These are phyloP conservation scores for Leishmania martiniquensis DNA, from an alignment of 208 protist genomes.

Conservation along the genomic window DNA sequence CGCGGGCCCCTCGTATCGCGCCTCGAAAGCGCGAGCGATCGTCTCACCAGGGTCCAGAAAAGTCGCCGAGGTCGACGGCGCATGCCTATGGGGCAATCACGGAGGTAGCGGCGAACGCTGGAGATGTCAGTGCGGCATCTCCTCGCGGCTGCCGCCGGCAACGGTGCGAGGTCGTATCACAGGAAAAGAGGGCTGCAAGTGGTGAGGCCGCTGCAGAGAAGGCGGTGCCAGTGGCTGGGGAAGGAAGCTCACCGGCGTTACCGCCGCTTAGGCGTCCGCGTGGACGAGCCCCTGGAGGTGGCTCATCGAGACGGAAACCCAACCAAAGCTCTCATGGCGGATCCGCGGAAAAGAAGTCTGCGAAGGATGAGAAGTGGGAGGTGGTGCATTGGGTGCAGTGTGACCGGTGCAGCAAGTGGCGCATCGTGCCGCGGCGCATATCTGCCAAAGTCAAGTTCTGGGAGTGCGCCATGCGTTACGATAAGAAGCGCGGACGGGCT, in stretches of 20 bases:
- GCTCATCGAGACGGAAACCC: background rate
- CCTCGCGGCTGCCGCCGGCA: conserved; percentile 1
- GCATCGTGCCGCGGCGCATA: conserved; percentile 66
- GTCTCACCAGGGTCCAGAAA: background rate
- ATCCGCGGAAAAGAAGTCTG: background rate
- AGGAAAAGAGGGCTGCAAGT: background rate
- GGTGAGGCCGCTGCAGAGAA: background rate
- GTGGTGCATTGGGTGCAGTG: conserved; percentile 87
- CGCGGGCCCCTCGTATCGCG: background rate
- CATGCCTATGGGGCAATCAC: background rate
- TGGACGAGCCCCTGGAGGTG: background rate
- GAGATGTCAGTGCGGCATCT: background rate
- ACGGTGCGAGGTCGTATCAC: background rate
- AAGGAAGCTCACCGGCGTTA: background rate
- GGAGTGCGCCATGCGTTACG: conserved; percentile 72
- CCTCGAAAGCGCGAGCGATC: background rate
- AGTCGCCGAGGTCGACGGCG: background rate
- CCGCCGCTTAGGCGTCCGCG: background rate
- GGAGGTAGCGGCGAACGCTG: background rate
- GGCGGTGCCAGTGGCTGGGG: background rate
- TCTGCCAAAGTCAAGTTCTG: conserved; percentile 41
- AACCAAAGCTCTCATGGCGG: background rate
- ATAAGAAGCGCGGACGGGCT: conserved; percentile 25
- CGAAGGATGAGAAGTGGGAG: conserved; percentile 21
- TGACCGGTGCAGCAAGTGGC: conserved; percentile 83